Evolutionary conservation across 768 basidiomycete species (phyloP).

Genomic region (Suillus discolor): DNA sequence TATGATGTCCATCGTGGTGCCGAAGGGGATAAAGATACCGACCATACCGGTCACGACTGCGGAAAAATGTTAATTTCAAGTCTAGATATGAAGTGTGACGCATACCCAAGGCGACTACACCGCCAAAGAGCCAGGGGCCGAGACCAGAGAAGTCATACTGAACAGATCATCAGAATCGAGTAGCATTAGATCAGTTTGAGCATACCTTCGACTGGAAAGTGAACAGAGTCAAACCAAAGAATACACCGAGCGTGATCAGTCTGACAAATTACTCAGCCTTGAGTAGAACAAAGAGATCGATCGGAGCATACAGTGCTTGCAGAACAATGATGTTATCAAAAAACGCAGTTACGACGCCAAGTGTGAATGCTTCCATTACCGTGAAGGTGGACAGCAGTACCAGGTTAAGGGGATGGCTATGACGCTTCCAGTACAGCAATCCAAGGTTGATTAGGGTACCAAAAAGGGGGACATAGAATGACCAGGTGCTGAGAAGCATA

Average conservation of each 20-base stretch:
- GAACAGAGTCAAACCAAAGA: slow-evolving; percentile 91
- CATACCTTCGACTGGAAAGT: slow-evolving; percentile 90
- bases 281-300: slow-evolving; percentile 9
- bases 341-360: slow-evolving; percentile 85
- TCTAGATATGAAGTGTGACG: slow-evolving; percentile 8
- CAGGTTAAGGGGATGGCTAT: slow-evolving; percentile 86
- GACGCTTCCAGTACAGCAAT: slow-evolving; percentile 89
- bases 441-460: slow-evolving; percentile 80
- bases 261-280: slow-evolving; percentile 35
- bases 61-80: slow-evolving; percentile 9
- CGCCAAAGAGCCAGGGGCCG: slow-evolving; percentile 89
- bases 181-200: not conserved
- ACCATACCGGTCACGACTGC: slow-evolving; percentile 82
- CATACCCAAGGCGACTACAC: slow-evolving; percentile 76
- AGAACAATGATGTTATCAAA: slow-evolving; percentile 74
- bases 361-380: slow-evolving; percentile 83
- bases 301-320: slow-evolving; percentile 73
- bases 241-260: slow-evolving; percentile 89
- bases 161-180: slow-evolving; percentile 3
- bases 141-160: slow-evolving; percentile 95
- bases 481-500: slow-evolving; percentile 58
- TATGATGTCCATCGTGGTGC: slow-evolving; percentile 76
- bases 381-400: slow-evolving; percentile 88
- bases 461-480: slow-evolving; percentile 77
- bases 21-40: slow-evolving; percentile 86